A percentile compares a stretch with the other conserved stretches of the same genome.
Evolutionary conservation across 2,329 filamentous ascomycete species (phyloP).

Genomic region (Ceratocystis cacaofunesta): DNA sequence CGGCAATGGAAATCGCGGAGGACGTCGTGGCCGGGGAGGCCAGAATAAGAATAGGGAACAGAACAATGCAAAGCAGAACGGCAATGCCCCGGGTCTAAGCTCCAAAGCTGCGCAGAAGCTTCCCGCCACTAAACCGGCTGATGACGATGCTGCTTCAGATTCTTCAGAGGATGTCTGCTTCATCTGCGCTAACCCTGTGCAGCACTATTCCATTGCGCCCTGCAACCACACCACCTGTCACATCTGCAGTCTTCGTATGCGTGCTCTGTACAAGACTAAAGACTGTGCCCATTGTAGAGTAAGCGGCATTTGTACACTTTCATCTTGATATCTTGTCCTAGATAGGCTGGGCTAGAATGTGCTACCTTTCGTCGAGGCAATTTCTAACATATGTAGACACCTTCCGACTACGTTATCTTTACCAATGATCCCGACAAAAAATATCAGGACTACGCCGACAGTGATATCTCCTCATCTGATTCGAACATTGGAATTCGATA

Average conservation of each 20-base stretch:
- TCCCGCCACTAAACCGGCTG: background rate
- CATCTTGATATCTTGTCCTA: background rate
- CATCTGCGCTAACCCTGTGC: constrained; percentile 84
- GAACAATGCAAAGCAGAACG: background rate
- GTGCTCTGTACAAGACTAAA: constrained; percentile 90
- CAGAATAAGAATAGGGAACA: background rate
- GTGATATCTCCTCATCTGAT: constrained; percentile 64
- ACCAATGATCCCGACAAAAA: constrained; percentile 70
- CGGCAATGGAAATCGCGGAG: background rate
- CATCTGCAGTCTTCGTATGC: constrained; percentile 80
- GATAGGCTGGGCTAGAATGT: background rate
- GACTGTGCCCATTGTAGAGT: constrained; percentile 92
- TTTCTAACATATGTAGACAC: constrained; percentile 32
- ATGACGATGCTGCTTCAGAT: constrained; percentile 10
- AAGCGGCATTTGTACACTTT: constrained; percentile 25
- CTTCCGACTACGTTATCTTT: constrained; percentile 75
- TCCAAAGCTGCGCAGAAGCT: constrained; percentile 8
- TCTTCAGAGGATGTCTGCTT: constrained; percentile 66
- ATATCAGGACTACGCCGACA: constrained; percentile 65
- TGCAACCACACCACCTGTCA: constrained; percentile 97
- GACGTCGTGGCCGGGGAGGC: constrained; percentile 4
- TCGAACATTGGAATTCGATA: constrained; percentile 84
- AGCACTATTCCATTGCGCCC: constrained; percentile 75
- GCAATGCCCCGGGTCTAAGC: background rate
- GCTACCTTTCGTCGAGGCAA: background rate